Conservation (phyloP, 2,329 filamentous ascomycete species). For the Chaetoscypha palmicola region DNA sequence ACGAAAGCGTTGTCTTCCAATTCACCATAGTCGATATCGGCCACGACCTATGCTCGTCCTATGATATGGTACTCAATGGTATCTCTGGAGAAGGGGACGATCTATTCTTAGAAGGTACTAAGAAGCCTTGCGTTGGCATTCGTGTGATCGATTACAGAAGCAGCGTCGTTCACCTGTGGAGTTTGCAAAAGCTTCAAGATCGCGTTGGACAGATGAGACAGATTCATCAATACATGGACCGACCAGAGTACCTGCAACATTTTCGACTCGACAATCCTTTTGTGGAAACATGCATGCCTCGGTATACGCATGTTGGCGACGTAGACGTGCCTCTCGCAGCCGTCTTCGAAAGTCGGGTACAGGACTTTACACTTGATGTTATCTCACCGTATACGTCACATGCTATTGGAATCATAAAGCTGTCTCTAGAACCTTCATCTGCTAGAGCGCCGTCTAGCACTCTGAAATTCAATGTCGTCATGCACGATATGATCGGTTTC, state of each 20-base stretch:
- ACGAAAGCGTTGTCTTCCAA: conserved; percentile 88
- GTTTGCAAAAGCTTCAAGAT: conserved; percentile 81
- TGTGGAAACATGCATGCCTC: conserved; percentile 80
- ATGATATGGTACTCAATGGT: conserved; percentile 92
- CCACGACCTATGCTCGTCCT: conserved; percentile 84
- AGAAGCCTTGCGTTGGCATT: conserved; percentile 85
- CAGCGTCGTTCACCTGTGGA: conserved; percentile 85
- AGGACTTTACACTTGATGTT: conserved; percentile 88
- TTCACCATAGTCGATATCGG: conserved; percentile 87
- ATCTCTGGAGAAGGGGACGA: conserved; percentile 81
- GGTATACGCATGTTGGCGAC: conserved; percentile 88
- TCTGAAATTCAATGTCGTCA: conserved; percentile 96
- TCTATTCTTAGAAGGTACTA: conserved; percentile 67
- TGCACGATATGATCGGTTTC: conserved; percentile 93
- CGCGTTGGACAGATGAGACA: conserved; percentile 90
- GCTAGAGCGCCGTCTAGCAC: conserved; percentile 87
- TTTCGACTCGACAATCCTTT: conserved; percentile 92
- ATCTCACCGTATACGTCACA: conserved; percentile 88
- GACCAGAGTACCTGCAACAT: conserved; percentile 90
- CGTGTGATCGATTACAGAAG: conserved; percentile 88
- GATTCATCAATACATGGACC: conserved; percentile 92
- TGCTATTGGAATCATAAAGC: conserved; percentile 80
- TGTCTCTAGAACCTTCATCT: conserved; percentile 88
- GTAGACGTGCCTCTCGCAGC: conserved; percentile 86
- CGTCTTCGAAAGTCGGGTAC: conserved; percentile 89